These are phyloP conservation scores for Xylaria polymorpha DNA, from an alignment of 2,329 filamentous ascomycete genomes.

Conservation along the genomic window DNA sequence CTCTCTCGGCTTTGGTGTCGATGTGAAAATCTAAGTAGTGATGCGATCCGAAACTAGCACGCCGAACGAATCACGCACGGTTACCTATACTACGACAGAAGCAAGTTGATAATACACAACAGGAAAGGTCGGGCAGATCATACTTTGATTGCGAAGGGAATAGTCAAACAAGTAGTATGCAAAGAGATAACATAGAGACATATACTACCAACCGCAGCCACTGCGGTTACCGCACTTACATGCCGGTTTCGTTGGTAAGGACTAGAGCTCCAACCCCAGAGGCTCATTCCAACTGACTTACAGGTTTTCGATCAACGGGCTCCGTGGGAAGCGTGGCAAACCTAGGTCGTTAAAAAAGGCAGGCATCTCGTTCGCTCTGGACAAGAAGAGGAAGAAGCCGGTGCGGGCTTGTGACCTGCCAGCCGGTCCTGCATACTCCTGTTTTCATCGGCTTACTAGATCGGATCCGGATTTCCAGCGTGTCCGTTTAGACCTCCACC, in stretches of 20 bases:
- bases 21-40: not conserved
- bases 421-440: not conserved
- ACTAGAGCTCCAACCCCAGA: not conserved
- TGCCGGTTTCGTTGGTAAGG: conserved; percentile 10
- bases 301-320: not conserved
- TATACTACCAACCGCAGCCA: conserved; percentile 4
- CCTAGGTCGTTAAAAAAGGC: not conserved
- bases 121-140: not conserved
- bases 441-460: not conserved
- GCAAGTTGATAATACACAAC: not conserved
- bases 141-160: not conserved
- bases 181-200: not conserved
- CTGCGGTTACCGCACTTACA: not conserved
- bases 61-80: not conserved
- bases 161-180: not conserved
- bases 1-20: not conserved
- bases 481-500: not conserved
- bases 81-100: not conserved
- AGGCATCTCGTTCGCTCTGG: not conserved
- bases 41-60: not conserved
- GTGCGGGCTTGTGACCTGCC: not conserved
- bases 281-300: not conserved
- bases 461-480: not conserved
- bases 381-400: not conserved
- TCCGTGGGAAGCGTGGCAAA: not conserved